These are phyloP conservation scores for Suhomyces pyralidae DNA, from an alignment of 805 yeast genomes.

Conservation along the genomic window DNA sequence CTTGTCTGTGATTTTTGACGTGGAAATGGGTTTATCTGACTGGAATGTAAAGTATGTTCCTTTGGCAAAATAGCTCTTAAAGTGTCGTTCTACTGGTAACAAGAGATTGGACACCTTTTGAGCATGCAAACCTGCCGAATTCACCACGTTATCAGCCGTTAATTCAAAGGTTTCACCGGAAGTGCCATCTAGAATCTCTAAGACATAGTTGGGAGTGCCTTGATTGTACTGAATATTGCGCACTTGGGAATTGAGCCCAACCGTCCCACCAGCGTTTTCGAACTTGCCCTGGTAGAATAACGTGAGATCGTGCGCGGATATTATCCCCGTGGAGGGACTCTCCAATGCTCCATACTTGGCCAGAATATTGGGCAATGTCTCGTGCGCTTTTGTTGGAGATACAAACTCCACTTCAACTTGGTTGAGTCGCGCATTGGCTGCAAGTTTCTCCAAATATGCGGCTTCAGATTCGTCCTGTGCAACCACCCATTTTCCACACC, in stretches of 20 bases:
- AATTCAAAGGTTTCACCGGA: constrained; percentile 36
- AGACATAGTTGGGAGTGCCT: constrained; percentile 17
- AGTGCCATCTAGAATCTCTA: constrained; percentile 27
- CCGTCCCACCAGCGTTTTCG: constrained; percentile 59
- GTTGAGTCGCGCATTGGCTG: constrained; percentile 46
- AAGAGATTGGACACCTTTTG: constrained; percentile 67
- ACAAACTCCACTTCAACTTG: constrained; percentile 60
- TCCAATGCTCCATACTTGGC: constrained; percentile 61
- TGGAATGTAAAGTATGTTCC: constrained; percentile 75
- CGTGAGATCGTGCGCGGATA: constrained; percentile 77
- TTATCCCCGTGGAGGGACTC: constrained; percentile 83
- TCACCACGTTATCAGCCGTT: constrained; percentile 57
- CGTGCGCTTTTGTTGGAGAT: constrained; percentile 40
- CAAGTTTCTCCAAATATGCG: constrained; percentile 54
- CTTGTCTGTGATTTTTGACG: constrained; percentile 24
- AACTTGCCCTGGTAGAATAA: constrained; percentile 52
- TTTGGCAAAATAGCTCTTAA: constrained; percentile 67
- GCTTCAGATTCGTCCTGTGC: constrained; percentile 71
- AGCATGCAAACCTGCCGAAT: constrained; percentile 79
- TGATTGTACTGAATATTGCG: constrained; percentile 30
- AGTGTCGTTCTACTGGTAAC: constrained; percentile 58
- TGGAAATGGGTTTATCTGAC: constrained; percentile 39
- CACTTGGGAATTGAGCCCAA: constrained; percentile 63
- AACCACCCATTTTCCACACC: constrained; percentile 84
- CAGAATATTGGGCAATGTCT: constrained; percentile 61